phyloP scores from a whole-genome alignment of 768 basidiomycete genomes.

The Thelephora aurantiotincta region DNA sequence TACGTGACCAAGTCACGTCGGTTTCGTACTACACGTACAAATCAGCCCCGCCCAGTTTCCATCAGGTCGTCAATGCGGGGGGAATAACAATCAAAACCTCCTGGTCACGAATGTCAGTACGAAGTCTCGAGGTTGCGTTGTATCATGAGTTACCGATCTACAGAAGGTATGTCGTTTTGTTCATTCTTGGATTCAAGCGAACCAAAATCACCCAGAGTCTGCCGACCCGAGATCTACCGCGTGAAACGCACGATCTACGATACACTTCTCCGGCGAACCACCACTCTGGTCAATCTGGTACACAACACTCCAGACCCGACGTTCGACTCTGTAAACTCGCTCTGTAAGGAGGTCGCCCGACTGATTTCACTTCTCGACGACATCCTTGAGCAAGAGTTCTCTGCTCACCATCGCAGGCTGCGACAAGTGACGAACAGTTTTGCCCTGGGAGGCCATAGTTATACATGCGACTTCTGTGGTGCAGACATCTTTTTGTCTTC shows the following conservation, averaged over 20 bases:
- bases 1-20: neutral
- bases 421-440: constrained; percentile 4
- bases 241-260: constrained; percentile 54
- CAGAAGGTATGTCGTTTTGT: constrained; percentile 35
- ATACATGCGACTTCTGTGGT: constrained; percentile 67
- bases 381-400: constrained; percentile 35
- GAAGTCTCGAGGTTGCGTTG: constrained; percentile 43
- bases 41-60: constrained; percentile 27
- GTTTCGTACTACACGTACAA: neutral
- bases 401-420: constrained; percentile 7
- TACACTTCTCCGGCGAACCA: constrained; percentile 27
- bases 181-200: neutral
- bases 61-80: constrained; percentile 73
- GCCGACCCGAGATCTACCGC: constrained; percentile 64
- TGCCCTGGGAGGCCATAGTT: constrained; percentile 8
- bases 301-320: neutral
- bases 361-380: constrained; percentile 27
- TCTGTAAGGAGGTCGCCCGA: neutral
- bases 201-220: constrained; percentile 36
- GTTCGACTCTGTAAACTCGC: no score
- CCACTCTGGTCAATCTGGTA: constrained; percentile 6
- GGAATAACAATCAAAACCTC: constrained; percentile 75
- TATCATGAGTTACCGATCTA: constrained; percentile 71
- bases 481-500: constrained; percentile 74
- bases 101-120: constrained; percentile 75